Conservation (phyloP, 2,329 filamentous ascomycete genomes). For the Ophiocordyceps camponoti-rufipedis region DNA sequence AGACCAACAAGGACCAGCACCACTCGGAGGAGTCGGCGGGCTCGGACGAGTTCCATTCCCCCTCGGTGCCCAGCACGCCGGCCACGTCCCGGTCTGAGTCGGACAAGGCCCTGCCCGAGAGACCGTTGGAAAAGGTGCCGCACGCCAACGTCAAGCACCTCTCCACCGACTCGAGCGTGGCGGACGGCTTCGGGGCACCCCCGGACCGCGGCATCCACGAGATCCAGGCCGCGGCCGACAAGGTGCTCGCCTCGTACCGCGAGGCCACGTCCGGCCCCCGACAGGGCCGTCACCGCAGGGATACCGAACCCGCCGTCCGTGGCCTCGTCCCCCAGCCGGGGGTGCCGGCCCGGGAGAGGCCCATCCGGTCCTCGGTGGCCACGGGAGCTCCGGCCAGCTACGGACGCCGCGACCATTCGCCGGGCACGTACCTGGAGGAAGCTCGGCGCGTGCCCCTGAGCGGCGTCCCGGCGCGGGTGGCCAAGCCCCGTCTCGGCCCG, state of each 20-base stretch:
- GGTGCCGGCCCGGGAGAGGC: constrained; percentile 8
- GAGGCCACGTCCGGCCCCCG: constrained; percentile 6
- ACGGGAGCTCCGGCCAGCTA: not conserved
- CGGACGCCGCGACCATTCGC: not conserved
- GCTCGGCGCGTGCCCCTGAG: constrained; percentile 5
- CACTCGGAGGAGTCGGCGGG: constrained; percentile 18
- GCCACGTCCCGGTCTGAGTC: constrained; percentile 22
- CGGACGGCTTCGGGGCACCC: constrained; percentile 1
- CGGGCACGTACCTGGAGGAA: constrained; percentile 7
- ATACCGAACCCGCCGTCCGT: constrained; percentile 5
- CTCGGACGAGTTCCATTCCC: constrained; percentile 18
- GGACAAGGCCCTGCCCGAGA: constrained; percentile 13
- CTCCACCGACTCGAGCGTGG: not conserved
- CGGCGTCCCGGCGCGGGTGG: constrained; percentile 2
- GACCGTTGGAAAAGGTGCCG: constrained; percentile 1
- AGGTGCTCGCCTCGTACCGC: constrained; percentile 5
- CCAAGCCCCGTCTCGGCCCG: constrained; percentile 5
- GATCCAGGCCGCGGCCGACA: constrained; percentile 6
- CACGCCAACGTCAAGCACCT: not conserved
- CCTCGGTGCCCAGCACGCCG: constrained; percentile 18
- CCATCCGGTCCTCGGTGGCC: not conserved
- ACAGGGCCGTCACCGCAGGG: constrained; percentile 2
- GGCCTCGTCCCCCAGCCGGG: constrained; percentile 18
- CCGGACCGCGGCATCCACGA: constrained; percentile 3
- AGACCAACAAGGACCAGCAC: constrained; percentile 6